Conservation (phyloP, 2,329 filamentous ascomycete genomes). For the Xylaria sp. region DNA sequence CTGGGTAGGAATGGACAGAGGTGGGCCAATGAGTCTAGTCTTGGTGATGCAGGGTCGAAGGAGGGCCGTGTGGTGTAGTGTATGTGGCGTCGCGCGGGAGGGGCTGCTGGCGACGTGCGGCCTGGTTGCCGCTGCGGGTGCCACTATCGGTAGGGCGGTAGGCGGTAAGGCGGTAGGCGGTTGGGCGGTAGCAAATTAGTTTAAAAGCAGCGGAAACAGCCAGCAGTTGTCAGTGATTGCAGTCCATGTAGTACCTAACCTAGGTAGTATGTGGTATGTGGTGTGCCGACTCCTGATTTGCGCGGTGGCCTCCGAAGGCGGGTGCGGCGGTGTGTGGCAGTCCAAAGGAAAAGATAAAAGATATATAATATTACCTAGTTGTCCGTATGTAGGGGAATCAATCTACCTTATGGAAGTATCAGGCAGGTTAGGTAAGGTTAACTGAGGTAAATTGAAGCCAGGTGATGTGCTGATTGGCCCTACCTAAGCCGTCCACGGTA, state of each 20-base stretch:
- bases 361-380: not conserved
- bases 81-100: not conserved
- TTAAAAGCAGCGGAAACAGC: not conserved
- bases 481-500: conserved; percentile 10
- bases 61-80: not conserved
- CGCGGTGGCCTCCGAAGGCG: not conserved
- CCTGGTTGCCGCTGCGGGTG: not conserved
- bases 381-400: not conserved
- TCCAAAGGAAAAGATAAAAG: not conserved
- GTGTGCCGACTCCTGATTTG: not conserved
- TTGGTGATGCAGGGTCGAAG: conserved; percentile 16
- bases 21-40: conserved; percentile 33
- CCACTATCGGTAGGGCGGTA: not conserved
- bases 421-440: too few species aligned
- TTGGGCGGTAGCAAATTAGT: too few species aligned
- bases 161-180: not conserved
- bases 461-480: not conserved
- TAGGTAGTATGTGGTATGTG: not conserved
- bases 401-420: too few species aligned
- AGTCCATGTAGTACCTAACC: not conserved
- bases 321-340: not conserved
- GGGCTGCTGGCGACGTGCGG: not conserved
- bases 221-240: not conserved
- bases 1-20: conserved; percentile 17
- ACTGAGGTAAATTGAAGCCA: too few species aligned